phyloP scores from a whole-genome alignment of 2,329 filamentous ascomycete species.

The Chaetomiaceae sp. region DNA sequence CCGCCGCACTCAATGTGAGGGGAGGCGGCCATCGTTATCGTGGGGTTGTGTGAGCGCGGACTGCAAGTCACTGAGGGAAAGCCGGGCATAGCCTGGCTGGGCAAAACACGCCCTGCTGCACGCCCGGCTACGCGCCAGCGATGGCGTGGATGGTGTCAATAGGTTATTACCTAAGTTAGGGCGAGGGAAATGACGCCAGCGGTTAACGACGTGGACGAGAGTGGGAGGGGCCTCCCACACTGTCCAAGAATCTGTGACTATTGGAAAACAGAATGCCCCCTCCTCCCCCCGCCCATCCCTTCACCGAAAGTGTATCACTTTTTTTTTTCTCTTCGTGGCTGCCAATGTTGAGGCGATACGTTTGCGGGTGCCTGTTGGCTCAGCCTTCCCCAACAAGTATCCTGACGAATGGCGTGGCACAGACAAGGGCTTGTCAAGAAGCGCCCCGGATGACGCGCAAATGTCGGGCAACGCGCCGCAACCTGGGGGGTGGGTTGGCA shows the following conservation, averaged over 20 bases:
- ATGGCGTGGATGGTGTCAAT: slow-evolving; percentile 21
- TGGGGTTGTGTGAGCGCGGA: background rate
- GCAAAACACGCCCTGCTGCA: slow-evolving; percentile 14
- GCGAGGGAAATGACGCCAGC: background rate
- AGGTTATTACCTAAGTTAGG: background rate
- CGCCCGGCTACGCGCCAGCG: no score
- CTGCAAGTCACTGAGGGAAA: no score
- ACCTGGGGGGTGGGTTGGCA: background rate
- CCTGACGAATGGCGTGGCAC: slow-evolving; percentile 14
- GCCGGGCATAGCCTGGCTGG: background rate
- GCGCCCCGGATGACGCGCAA: background rate
- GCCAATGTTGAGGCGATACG: slow-evolving; percentile 11
- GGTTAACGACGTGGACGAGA: background rate
- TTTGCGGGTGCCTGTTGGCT: slow-evolving; percentile 19
- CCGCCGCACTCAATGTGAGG: no score
- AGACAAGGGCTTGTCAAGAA: background rate
- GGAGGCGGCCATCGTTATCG: no score
- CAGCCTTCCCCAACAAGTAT: slow-evolving; percentile 13
- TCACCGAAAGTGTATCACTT: slow-evolving; percentile 6
- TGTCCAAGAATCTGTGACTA: background rate
- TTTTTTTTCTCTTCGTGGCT: background rate
- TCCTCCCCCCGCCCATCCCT: no score
- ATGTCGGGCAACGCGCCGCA: slow-evolving; percentile 4
- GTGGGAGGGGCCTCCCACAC: background rate
- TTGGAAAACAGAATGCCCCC: background rate